Evolutionary conservation across 1,284 basidiomycete species (phyloP).

Genomic region (Rhodotorula sp.): DNA sequence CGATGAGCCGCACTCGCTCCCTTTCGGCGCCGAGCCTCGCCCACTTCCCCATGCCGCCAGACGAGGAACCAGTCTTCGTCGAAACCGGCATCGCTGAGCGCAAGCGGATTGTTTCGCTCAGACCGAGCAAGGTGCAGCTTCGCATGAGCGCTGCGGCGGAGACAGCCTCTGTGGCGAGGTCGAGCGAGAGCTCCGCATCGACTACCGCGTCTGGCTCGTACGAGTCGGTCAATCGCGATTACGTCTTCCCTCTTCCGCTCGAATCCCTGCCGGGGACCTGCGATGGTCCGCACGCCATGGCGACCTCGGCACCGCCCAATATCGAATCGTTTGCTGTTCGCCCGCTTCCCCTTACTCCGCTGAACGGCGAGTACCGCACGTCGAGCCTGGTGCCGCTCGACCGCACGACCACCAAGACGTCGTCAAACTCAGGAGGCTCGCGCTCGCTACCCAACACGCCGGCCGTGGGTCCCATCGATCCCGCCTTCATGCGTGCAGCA

Average conservation of each 20-base stretch:
- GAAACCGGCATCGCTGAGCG: neutral
- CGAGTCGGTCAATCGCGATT: slow-evolving; percentile 1
- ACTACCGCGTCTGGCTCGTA: neutral
- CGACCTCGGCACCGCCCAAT: slow-evolving; percentile 16
- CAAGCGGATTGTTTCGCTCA: neutral
- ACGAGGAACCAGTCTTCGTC: neutral
- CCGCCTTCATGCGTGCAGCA: neutral
- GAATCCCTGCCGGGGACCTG: neutral
- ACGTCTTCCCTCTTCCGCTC: neutral
- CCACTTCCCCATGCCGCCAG: neutral
- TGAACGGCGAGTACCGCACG: neutral
- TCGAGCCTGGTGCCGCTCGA: too few species aligned
- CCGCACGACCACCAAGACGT: neutral
- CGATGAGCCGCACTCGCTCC: neutral
- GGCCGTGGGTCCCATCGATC: neutral
- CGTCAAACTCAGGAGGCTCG: neutral
- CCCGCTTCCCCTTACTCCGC: neutral
- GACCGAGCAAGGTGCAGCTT: neutral
- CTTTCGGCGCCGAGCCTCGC: neutral
- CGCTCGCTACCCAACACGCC: slow-evolving; percentile 3
- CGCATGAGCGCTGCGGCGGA: too few species aligned
- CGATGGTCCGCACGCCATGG: neutral
- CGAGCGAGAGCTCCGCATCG: neutral
- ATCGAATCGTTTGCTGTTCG: slow-evolving; percentile 20
- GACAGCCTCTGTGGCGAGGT: too few species aligned